Base-by-base conservation (phyloP, 2,329 filamentous ascomycete genomes). In the Spiromastix sp. region DNA sequence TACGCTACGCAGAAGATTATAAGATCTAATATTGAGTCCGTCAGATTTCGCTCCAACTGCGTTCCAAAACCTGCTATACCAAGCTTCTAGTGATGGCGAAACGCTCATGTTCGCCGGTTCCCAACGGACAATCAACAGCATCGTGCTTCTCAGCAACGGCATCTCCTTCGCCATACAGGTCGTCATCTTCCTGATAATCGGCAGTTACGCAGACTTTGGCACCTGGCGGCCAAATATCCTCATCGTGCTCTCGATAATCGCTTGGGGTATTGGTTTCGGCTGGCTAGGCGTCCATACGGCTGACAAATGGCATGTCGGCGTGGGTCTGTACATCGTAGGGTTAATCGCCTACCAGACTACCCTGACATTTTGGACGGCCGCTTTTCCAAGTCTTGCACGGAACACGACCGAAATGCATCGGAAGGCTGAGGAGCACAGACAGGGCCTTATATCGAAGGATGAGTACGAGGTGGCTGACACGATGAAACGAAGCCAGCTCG, bases 81-180 rank as follows among this genome's bases (percentile, higher is more conserved):
- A 78, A 51, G 75, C 77, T 0, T 74, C 73, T 3, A 67, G 71
- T 5, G 62, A 72, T 32, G 62, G 61, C 7, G 67, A 63, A 2
- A 60, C 70, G 1, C 54, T 81, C 15, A 45, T 48, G 2, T 80
- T 81, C 41, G 68, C 70, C 1, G 76, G 77, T 10, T 59, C 59
- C 24, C 54, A 65, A 16, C 67, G 74, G 36, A 72, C 72, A n/a
- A 70, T 79, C 47, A 77, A 78, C 51, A 76, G 70, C 38, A 76
- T 81, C 36, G 74, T 82, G 3, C 60, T 82, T 5, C 61, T 80
- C 0, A 67, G 68, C 50, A 81, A 81, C 47, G 78, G 79, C 35
- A 74, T 81, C 37, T 76, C 70, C 11, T 83, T 83, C 49, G 75
- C 77, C 2, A 68, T 79, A 22, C 78, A 82, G 50, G 70, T 76